These are phyloP conservation scores for Biscogniauxia mediterranea DNA, from an alignment of 2,329 filamentous ascomycete genomes.

Conservation along the genomic window DNA sequence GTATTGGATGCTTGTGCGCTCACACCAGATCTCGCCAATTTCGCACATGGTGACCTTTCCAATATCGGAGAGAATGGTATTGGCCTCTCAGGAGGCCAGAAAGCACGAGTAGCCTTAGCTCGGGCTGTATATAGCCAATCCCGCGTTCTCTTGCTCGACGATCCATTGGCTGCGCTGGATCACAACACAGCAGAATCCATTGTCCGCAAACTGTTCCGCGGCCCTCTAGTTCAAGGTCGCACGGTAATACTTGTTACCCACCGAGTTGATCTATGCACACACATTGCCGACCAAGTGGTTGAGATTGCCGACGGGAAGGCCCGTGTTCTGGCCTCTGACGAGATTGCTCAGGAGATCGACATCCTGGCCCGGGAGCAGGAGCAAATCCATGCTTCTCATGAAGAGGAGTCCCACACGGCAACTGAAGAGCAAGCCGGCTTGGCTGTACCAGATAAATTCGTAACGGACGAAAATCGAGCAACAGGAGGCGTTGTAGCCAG, in stretches of 20 bases:
- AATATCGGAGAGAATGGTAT: constrained; percentile 62
- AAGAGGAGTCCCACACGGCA: constrained; percentile 30
- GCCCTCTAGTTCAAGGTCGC: constrained; percentile 58
- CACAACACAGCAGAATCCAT: constrained; percentile 61
- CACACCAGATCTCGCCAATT: constrained; percentile 52
- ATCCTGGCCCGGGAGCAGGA: constrained; percentile 29
- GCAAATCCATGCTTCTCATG: constrained; percentile 20
- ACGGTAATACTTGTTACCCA: constrained; percentile 80
- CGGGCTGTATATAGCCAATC: constrained; percentile 59
- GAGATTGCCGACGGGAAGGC: constrained; percentile 64
- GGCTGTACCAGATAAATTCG: constrained; percentile 69
- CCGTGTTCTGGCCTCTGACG: constrained; percentile 45
- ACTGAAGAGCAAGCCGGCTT: constrained; percentile 43
- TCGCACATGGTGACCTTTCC: constrained; percentile 56
- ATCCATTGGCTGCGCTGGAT: constrained; percentile 62
- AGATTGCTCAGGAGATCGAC: constrained; percentile 41
- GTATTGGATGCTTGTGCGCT: constrained; percentile 62
- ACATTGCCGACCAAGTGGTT: constrained; percentile 71
- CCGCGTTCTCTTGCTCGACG: constrained; percentile 58
- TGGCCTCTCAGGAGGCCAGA: constrained; percentile 62
- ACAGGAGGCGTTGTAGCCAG: constrained; percentile 72
- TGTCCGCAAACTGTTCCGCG: constrained; percentile 60
- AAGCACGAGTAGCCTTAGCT: constrained; percentile 61
- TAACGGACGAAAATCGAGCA: constrained; percentile 72
- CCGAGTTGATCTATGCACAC: constrained; percentile 71